Evolutionary conservation across 306 rosid species (phyloP), one percentile per base, ranked within the genome.

Genomic region (Parietaria judaica): DNA sequence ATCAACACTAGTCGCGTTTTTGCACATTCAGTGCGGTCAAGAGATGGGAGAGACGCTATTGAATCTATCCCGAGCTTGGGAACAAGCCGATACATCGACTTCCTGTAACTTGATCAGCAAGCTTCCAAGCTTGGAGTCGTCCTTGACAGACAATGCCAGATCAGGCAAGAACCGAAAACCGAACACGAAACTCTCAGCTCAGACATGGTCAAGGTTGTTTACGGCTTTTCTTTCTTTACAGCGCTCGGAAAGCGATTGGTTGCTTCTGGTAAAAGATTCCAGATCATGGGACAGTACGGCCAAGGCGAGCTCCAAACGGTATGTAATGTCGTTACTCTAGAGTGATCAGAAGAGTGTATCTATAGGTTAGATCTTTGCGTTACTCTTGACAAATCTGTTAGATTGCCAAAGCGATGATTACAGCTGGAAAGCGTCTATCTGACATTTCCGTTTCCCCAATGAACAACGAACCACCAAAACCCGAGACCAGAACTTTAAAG

Each of bases 201-300:
- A 41, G 61, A 61, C 68, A 54, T 17, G 39, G 72, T 60, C 56
- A 77, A 70, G 52, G 46, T 70, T 66, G 73, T 43, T 56, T 71
- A 41, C 9, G 1, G 45, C 9, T 64, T 56, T 59, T 70, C 44
- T 61, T 65, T 69, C 73, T 61, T 62, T 71, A 35, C 58, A 91
- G 97, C 87, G 58, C 77, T 91, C 41, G 97, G 97, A 69, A 91
- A 75, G 82, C 95, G 96, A 34, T 74, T 91, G 76, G 70, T 80
- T 58, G 73, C 95, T 51, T 81, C 96, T 50, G 97, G 96, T 61
- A 81, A 78, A 84, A 83, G 92, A 74, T 91, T 87, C 76, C 95
- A 91, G 69, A 82, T 96, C 50, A 87, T 91, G 97, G 96, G 97
- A 47, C 91, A 81, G 72, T 91, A 83, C 72, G 97, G 96, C 73